These are phyloP conservation scores for Cladorrhinum sp. DNA, from an alignment of 2,329 filamentous ascomycete species.

Conservation along the genomic window DNA sequence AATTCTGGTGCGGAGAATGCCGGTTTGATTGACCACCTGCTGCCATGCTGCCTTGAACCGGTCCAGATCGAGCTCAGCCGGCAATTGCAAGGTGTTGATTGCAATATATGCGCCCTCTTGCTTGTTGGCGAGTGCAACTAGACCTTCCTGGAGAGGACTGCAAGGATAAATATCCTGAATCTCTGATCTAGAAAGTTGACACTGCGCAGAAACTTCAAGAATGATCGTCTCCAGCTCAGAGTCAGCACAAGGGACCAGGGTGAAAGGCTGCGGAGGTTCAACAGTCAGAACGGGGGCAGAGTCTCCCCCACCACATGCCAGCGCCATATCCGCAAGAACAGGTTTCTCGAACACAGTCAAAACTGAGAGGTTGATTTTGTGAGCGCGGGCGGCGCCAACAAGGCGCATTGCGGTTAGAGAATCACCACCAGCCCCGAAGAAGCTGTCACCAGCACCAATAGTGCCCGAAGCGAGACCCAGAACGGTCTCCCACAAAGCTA, in stretches of 20 bases:
- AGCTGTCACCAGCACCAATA: constrained; percentile 27
- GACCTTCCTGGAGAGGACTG: constrained; percentile 40
- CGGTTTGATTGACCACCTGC: constrained; percentile 19
- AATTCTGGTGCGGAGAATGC: constrained; percentile 25
- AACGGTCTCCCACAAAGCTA: constrained; percentile 23
- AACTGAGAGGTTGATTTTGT: constrained; percentile 22
- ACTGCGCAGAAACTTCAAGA: constrained; percentile 19
- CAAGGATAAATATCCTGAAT: constrained; percentile 39
- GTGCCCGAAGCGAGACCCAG: constrained; percentile 16
- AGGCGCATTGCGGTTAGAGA: constrained; percentile 41
- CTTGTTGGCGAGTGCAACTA: constrained; percentile 37
- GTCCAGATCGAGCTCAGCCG: constrained; percentile 19
- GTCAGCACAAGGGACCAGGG: constrained; percentile 10
- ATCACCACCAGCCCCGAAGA: constrained; percentile 37
- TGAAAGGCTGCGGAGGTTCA: constrained; percentile 14
- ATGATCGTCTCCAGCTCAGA: constrained; percentile 13
- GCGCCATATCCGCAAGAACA: constrained; percentile 21
- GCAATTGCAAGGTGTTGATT: constrained; percentile 28
- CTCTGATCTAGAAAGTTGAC: constrained; percentile 10
- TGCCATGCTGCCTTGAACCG: constrained; percentile 33
- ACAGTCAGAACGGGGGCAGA: background rate
- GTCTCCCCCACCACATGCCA: constrained; percentile 6
- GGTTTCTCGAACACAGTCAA: constrained; percentile 26
- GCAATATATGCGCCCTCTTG: constrained; percentile 38
- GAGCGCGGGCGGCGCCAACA: constrained; percentile 36